Evolutionary conservation across 2,329 filamentous ascomycete genomes (phyloP).

Genomic region (Paecilomyces variotii): DNA sequence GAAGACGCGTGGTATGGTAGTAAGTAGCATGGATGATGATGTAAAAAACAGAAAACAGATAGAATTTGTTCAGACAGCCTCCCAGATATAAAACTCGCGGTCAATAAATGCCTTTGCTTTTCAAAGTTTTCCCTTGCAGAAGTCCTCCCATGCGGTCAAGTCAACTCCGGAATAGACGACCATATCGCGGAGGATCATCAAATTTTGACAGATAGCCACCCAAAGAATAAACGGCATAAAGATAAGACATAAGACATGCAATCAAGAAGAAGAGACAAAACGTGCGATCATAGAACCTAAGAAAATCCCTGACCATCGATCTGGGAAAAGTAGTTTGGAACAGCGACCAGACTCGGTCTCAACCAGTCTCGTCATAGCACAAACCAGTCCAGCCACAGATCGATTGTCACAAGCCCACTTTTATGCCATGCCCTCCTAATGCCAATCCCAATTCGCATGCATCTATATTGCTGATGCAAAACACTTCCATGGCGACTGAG

Average conservation of each 20-base stretch:
- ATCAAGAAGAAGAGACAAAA: slow-evolving; percentile 6
- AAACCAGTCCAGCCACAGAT: background rate
- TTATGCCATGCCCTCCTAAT: slow-evolving; percentile 8
- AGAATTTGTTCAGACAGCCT: slow-evolving; percentile 28
- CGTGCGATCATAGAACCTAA: background rate
- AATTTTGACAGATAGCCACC: slow-evolving; percentile 16
- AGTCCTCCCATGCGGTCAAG: background rate
- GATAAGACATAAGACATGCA: slow-evolving; percentile 4
- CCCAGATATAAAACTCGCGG: slow-evolving; percentile 20
- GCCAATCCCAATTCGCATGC: slow-evolving; percentile 8
- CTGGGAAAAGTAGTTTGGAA: background rate
- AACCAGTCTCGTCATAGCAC: background rate
- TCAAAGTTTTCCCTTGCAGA: background rate
- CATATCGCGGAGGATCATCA: background rate
- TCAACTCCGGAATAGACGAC: background rate
- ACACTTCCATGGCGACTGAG: slow-evolving; percentile 6
- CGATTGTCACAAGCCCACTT: slow-evolving; percentile 5
- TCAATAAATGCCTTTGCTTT: background rate
- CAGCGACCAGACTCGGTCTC: background rate
- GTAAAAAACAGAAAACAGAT: slow-evolving; percentile 4
- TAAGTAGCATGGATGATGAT: slow-evolving; percentile 2
- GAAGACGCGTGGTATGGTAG: background rate
- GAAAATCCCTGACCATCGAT: background rate
- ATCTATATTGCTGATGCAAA: slow-evolving; percentile 6
- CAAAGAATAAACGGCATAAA: slow-evolving; percentile 8